Base-by-base conservation (phyloP, 1,139 yeast genomes). In the Yamadazyma triangularis region DNA sequence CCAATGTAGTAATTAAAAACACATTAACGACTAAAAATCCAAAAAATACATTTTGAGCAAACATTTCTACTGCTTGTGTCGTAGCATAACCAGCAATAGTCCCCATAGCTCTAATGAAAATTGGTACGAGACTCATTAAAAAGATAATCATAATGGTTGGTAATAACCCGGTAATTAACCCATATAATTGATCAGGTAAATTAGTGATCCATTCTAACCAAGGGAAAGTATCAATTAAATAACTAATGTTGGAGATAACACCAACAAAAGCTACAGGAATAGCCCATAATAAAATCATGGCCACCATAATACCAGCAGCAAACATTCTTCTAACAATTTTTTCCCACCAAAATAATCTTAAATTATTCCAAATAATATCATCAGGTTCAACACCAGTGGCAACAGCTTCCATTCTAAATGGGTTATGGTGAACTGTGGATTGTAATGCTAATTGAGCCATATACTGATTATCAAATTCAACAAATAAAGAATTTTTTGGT, bases 211-310 rank as follows among this genome's bases (percentile, higher is more conserved):
- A 89, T 18, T 62, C 53, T 46, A 89, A 71, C 69, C 82, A 88
- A 13, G 64, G 84, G 15, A 88, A 68, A 41, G 75, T 77, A 31
- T 75, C 65, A 24, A 81, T 84, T 56, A 88, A 67, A 47, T 70
- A 73, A 41, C 82, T 77, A 46, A 91, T 73, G 60, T 89, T 89
- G 14, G 97, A 88, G 43, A 91, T 74, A 50, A 81, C 68, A 79
- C 97, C 97, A 34, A 91, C 96, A 55, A 87, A 86, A 2, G 96
- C 95, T 31, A 89, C 96, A 12, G 97, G 97, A 47, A 86, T 70
- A 22, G 93, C 81, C 95, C 95, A 86, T 44, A 85, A 77, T 13
- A 84, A 63, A 31, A 85, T 69, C 43, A 81, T 56, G 4, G 77
- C 67, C 25, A 66, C 52, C 41, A 87, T 72, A 10, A 79, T 76